A percentile compares a stretch with the other conserved stretches of the same genome.
These are phyloP conservation scores for Colletotrichum viniferum DNA, from an alignment of 2,329 filamentous ascomycete genomes.

Conservation along the genomic window DNA sequence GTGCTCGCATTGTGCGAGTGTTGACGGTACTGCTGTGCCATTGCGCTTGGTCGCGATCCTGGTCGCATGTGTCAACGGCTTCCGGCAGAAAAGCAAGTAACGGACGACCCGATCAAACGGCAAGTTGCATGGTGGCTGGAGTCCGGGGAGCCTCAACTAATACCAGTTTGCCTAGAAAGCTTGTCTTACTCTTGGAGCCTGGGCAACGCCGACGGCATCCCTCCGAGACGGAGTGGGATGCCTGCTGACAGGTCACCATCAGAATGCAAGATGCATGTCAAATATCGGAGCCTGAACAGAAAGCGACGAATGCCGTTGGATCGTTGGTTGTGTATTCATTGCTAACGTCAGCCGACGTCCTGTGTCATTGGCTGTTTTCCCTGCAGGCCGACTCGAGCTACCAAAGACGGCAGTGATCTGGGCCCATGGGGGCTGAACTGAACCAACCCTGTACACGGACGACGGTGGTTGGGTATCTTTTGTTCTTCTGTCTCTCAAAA, in stretches of 20 bases:
- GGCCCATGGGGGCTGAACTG: background rate
- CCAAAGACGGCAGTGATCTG: background rate
- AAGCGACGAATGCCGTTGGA: background rate
- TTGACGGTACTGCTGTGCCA: constrained; percentile 9
- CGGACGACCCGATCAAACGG: background rate
- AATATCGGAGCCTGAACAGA: background rate
- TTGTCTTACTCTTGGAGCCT: background rate
- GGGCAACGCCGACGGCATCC: background rate
- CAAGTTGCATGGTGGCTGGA: background rate
- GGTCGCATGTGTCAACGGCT: background rate
- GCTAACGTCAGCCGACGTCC: constrained; percentile 1
- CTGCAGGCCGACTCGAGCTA: background rate
- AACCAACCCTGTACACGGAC: background rate
- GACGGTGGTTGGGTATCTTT: background rate
- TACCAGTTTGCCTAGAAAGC: background rate
- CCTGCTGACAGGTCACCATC: background rate
- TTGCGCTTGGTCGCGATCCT: background rate
- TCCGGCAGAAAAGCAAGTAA: background rate
- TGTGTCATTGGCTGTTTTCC: background rate
- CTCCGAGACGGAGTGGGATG: background rate
- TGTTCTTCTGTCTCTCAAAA: background rate
- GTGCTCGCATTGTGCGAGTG: constrained; percentile 16
- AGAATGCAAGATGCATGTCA: background rate
- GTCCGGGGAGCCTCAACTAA: background rate
- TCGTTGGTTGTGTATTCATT: background rate